phyloP scores from a whole-genome alignment of 257 asterid genomes.

The Nicotiana obtusifolia region DNA sequence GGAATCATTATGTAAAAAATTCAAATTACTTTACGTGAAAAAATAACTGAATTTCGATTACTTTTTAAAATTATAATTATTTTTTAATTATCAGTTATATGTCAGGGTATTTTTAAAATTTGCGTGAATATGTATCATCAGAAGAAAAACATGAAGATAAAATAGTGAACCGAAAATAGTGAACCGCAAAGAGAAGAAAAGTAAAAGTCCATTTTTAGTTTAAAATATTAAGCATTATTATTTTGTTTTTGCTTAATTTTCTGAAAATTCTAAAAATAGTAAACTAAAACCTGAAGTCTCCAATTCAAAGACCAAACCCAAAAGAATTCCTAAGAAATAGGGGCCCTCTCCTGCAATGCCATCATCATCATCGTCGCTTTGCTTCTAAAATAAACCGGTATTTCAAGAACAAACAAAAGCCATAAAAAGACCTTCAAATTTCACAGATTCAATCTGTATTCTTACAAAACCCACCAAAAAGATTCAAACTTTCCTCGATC shows the following conservation, averaged over 20 bases:
- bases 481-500: neutral
- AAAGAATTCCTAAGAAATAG: constrained; percentile 7
- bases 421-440: neutral
- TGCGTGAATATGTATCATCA: too few relatives aligned
- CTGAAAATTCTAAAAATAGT: neutral
- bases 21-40: too few relatives aligned
- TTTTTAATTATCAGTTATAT: too few relatives aligned
- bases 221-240: neutral
- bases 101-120: too few relatives aligned
- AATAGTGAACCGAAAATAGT: too few relatives aligned
- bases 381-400: constrained; percentile 27
- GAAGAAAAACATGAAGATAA: too few relatives aligned
- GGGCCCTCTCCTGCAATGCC: neutral
- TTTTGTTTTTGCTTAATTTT: neutral
- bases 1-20: too few relatives aligned
- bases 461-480: neutral
- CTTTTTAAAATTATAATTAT: too few relatives aligned
- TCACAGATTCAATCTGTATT: constrained; percentile 5
- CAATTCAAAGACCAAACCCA: neutral
- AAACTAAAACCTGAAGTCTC: neutral
- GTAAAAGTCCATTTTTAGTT: neutral
- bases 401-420: constrained; percentile 14
- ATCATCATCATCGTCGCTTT: constrained; percentile 23
- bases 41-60: too few relatives aligned
- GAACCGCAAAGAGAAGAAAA: neutral